Conservation (phyloP, 106 monocot species). For the Platanthera guangdongensis region DNA sequence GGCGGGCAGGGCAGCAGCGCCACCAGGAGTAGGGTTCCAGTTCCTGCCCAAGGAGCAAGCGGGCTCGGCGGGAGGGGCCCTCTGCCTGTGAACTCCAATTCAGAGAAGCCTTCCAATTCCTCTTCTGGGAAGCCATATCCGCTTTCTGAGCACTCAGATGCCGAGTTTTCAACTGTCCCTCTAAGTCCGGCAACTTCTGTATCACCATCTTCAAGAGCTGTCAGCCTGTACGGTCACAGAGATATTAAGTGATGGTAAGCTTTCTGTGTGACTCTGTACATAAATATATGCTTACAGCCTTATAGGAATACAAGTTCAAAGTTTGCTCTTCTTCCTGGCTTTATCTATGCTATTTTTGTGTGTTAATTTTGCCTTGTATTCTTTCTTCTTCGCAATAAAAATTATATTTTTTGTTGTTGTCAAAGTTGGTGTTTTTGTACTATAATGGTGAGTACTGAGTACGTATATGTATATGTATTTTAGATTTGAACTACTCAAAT, state of each 20-base stretch:
- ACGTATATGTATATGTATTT: too few relatives aligned
- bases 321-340: not conserved
- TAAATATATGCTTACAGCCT: not conserved
- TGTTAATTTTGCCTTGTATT: not conserved
- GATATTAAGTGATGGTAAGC: not conserved
- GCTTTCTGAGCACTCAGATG: conserved; percentile 15
- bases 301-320: not conserved
- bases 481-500: too few relatives aligned
- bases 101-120: conserved; percentile 13
- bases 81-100: conserved; percentile 11
- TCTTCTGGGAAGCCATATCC: conserved; percentile 9
- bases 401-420: not conserved
- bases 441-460: too few relatives aligned
- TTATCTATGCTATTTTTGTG: not conserved
- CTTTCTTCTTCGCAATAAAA: not conserved
- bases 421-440: not conserved
- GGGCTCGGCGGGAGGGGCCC: not conserved
- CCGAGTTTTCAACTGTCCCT: conserved; percentile 69
- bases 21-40: not conserved
- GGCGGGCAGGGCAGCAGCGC: not conserved
- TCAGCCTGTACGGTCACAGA: conserved; percentile 1
- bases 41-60: not conserved
- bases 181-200: conserved; percentile 35
- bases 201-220: conserved; percentile 10
- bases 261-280: not conserved